Percentiles rank a stretch among this genome's conserved stretches.
These are phyloP conservation scores for Aspergillus awamori DNA, from an alignment of 2,329 filamentous ascomycete species.

Conservation along the genomic window DNA sequence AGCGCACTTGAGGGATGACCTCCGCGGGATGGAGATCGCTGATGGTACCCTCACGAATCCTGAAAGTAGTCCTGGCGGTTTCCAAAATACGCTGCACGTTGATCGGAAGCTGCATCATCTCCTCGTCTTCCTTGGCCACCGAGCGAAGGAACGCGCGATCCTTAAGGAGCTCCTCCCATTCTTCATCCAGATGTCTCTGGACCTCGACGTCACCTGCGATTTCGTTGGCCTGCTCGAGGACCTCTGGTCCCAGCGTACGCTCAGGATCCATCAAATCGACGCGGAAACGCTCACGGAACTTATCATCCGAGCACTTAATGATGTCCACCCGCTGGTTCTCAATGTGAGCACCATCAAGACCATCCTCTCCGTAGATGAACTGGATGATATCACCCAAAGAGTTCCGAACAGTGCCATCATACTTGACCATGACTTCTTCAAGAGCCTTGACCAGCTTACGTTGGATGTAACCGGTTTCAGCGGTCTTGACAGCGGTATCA, in stretches of 20 bases:
- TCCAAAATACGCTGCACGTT: constrained; percentile 91
- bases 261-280: constrained; percentile 80
- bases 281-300: constrained; percentile 79
- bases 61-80: constrained; percentile 85
- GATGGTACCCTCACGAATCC: constrained; percentile 79
- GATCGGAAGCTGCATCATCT: constrained; percentile 86
- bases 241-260: constrained; percentile 65
- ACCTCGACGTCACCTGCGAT: constrained; percentile 84
- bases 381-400: constrained; percentile 95
- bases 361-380: constrained; percentile 97
- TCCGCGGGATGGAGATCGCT: constrained; percentile 89
- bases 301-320: constrained; percentile 74
- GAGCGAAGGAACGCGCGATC: constrained; percentile 75
- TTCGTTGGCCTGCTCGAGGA: constrained; percentile 83
- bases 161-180: constrained; percentile 76
- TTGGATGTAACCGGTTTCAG: constrained; percentile 98
- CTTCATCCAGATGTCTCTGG: constrained; percentile 82
- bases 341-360: constrained; percentile 88
- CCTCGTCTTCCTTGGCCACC: constrained; percentile 75
- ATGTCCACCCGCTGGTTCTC: constrained; percentile 90
- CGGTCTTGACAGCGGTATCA: constrained; percentile 98
- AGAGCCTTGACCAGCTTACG: constrained; percentile 96
- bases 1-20: constrained; percentile 77
- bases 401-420: constrained; percentile 96
- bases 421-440: constrained; percentile 96